Evolutionary conservation across 495 filamentous ascomycete species (phyloP).

Genomic region (Aspergillus avenaceus): DNA sequence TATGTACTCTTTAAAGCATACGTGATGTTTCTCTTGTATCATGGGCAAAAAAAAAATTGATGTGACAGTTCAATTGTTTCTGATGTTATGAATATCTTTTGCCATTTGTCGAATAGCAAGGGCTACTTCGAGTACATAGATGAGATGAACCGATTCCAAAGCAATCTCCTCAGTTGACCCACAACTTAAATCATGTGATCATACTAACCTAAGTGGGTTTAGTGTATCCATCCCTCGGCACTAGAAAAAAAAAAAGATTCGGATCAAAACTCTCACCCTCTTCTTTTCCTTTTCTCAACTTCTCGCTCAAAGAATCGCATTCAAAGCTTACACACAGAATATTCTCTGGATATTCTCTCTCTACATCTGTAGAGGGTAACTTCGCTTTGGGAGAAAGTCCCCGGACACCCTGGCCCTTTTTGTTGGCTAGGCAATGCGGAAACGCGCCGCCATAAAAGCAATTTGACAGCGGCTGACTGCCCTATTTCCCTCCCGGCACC

Average conservation of each 20-base stretch:
- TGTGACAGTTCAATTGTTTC: neutral
- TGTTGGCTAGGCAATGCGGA: constrained; percentile 64
- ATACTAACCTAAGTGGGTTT: constrained; percentile 13
- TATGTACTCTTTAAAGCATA: constrained; percentile 1
- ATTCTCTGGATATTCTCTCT: constrained; percentile 21
- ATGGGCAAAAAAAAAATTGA: neutral
- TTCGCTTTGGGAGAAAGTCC: constrained; percentile 99
- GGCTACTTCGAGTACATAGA: too few relatives aligned
- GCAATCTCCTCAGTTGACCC: too few relatives aligned
- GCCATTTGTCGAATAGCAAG: too few relatives aligned
- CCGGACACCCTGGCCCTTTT: constrained; percentile 76
- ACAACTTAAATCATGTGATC: constrained; percentile 15
- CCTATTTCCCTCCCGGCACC: constrained; percentile 42
- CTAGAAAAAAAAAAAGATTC: constrained; percentile 23
- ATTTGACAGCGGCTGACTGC: constrained; percentile 66
- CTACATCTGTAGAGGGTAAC: constrained; percentile 35
- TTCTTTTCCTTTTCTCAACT: constrained; percentile 50
- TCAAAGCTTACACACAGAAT: constrained; percentile 96
- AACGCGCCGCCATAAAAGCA: constrained; percentile 99
- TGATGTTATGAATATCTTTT: too few relatives aligned
- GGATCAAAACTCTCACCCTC: constrained; percentile 14
- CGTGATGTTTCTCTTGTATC: neutral
- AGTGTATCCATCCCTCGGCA: constrained; percentile 20
- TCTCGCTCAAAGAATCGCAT: constrained; percentile 99
- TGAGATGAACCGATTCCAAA: too few relatives aligned